Evolutionary conservation across 176 grass and related monocot genomes (phyloP), one percentile per base, ranked within the genome.

Genomic region (Hyparrhenia diplandra): DNA sequence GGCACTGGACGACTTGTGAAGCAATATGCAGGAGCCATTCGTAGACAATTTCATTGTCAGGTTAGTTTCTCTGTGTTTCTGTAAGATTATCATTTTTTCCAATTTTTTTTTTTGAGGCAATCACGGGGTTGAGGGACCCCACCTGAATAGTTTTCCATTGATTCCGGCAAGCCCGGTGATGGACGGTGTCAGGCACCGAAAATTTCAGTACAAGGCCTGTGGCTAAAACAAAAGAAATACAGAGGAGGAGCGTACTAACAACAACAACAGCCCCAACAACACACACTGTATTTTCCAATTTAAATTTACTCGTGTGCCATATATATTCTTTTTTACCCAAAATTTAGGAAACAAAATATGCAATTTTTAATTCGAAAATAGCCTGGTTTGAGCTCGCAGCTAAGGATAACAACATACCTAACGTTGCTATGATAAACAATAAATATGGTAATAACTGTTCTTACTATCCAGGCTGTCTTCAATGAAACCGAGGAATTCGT

Each of bases 401-500:
- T 68, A 63, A 39, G 75, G 55, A 29, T 79, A 35, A 1, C 2
- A 7, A 29, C 43, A 31, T 49, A 76, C 24, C 43, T 32, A 21
- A 55, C 51, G 9, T 54, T 52, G 17, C 18, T 52, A 52, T 2
- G 18, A 21, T 24, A 23, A 25, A 59, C 3, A 3, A 59, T 74
- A 64, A 57, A 67, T 73, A 34, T 12, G 21, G 0, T 49, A 37
- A 66, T 58, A 80, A 73, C 20, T 78, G 25, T 29, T 59, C 76
- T 73, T 80, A 3, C 16, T 85, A 60, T 87, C 57, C 71, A 98
- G 95, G 95, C 92, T 61, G 88, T 93, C 59, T 98, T 98, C 89
- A 93, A 84, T 67, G 86, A 89, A 77, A 95, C 82, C 0, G 90
- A 95, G 75, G 95, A 98, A 67, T 98, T 95, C 13, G 85, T 98